Base-by-base conservation (phyloP, 2,329 filamentous ascomycete genomes). In the Decorospora gaudefroyi region DNA sequence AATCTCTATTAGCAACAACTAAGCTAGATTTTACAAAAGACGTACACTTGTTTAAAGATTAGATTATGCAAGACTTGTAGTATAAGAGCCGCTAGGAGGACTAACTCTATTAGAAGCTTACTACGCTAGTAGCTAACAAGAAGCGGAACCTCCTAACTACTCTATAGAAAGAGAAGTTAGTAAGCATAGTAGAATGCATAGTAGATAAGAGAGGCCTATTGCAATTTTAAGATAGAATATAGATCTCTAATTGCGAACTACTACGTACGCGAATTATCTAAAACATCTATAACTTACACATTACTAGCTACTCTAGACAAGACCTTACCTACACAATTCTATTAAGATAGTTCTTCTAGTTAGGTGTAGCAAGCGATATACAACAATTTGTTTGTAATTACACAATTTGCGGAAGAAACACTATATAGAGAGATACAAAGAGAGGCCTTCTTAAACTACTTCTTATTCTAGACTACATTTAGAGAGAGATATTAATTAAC, bases 401-500 rank as follows among this genome's bases (percentile, higher is more conserved):
- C 12, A 6, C 19, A 2, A 25, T 11, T 3, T 42, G 32, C 8
- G 10, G 23, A 22, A 23, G 33, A 3, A 30, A 5, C 1, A 48
- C 19, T 13, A 1, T 7, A 10, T 48, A 6, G 16, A 26, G 29
- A 17, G 15, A 38, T 2, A 8, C 9, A 1, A 34, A 16, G 2
- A 7, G 31, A 15, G 29, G 29, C 4, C 29, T 48, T 2, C 30
- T 48, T 5, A 27, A 48, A 12, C 45, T 18, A 17, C 18, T 48
- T 4, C 39, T 23, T 8, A 36, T 48, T 16, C 33, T 18, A 6
- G 23, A 33, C 13, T n/a, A 16, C 4, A 17, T 32, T 5, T 42
- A 17, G 33, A 29, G 13, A 11, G 15, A 22, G 7, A 39, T 42
- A 10, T 42, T 27, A 3, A 42, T 42, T 3, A 26, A 42, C 16